These are phyloP conservation scores for Fusarium longipes DNA, from an alignment of 2,329 filamentous ascomycete genomes.

Conservation along the genomic window DNA sequence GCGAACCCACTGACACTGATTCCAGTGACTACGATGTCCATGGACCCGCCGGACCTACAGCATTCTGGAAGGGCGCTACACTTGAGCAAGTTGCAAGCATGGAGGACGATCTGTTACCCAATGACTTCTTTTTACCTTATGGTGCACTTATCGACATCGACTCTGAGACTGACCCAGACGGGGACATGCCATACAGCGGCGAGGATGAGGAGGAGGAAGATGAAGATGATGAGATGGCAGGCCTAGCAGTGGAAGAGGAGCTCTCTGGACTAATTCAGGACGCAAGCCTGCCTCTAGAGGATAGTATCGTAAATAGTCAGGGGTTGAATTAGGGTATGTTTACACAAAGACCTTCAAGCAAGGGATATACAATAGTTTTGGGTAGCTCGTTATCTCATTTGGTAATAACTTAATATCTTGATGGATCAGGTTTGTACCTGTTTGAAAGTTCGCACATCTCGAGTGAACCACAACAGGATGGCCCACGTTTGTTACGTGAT, in stretches of 20 bases:
- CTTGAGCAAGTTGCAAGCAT: slow-evolving; percentile 44
- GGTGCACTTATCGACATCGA: slow-evolving; percentile 38
- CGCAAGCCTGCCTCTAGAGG: slow-evolving; percentile 32
- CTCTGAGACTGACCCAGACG: slow-evolving; percentile 41
- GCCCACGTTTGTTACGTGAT: not conserved
- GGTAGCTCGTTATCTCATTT: not conserved
- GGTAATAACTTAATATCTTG: not conserved
- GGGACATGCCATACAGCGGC: slow-evolving; percentile 44
- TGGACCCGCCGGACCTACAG: slow-evolving; percentile 79
- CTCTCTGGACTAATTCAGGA: slow-evolving; percentile 36
- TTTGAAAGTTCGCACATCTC: not conserved
- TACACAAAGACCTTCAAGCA: not conserved
- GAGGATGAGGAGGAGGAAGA: slow-evolving; percentile 35
- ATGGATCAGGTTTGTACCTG: not conserved
- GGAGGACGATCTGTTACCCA: slow-evolving; percentile 49
- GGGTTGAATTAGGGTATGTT: not conserved
- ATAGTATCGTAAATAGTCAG: slow-evolving; percentile 10
- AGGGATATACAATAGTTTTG: not conserved
- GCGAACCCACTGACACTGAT: not conserved
- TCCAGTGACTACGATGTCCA: slow-evolving; percentile 71
- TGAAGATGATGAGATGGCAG: slow-evolving; percentile 29
- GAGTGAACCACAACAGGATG: not conserved
- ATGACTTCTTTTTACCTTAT: slow-evolving; percentile 48
- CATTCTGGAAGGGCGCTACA: slow-evolving; percentile 80
- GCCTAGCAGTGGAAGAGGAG: slow-evolving; percentile 27